These are phyloP conservation scores for Carex pumila DNA, from an alignment of 176 grass and related monocot species.

Conservation along the genomic window DNA sequence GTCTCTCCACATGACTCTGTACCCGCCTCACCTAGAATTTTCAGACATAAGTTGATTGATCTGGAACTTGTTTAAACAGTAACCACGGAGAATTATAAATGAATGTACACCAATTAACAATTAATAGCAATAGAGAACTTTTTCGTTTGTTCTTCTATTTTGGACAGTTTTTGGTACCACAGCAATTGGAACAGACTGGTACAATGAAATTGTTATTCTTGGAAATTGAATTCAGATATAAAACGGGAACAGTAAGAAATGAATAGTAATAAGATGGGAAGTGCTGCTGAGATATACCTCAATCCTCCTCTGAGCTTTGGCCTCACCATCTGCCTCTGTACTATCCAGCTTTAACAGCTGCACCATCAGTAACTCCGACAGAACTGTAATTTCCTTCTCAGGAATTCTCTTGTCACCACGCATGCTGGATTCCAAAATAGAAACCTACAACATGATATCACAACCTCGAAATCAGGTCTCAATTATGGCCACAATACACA, in stretches of 20 bases:
- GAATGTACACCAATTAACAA: not conserved
- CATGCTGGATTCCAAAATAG: constrained; percentile 53
- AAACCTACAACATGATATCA: constrained; percentile 38
- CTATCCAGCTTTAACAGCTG: constrained; percentile 81
- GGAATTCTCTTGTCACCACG: constrained; percentile 50
- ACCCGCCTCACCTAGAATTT: constrained; percentile 13
- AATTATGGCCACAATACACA: not conserved
- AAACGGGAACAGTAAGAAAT: not conserved
- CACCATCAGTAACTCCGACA: constrained; percentile 87
- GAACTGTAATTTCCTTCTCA: constrained; percentile 69
- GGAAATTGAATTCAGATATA: not conserved
- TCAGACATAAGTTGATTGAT: not conserved
- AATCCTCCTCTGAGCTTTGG: constrained; percentile 64
- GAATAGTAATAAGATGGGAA: not conserved
- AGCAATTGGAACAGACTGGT: not conserved
- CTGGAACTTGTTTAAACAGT: not conserved
- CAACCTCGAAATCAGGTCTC: not conserved
- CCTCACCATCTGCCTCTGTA: constrained; percentile 85
- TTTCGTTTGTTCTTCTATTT: not conserved
- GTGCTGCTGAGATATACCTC: constrained; percentile 43
- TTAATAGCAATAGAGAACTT: not conserved
- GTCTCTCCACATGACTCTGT: constrained; percentile 15
- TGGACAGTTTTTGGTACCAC: not conserved
- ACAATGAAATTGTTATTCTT: not conserved
- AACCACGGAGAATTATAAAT: not conserved